These are phyloP conservation scores for Macadamia integrifolia DNA, from an alignment of 164 flowering plant genomes.

Conservation along the genomic window DNA sequence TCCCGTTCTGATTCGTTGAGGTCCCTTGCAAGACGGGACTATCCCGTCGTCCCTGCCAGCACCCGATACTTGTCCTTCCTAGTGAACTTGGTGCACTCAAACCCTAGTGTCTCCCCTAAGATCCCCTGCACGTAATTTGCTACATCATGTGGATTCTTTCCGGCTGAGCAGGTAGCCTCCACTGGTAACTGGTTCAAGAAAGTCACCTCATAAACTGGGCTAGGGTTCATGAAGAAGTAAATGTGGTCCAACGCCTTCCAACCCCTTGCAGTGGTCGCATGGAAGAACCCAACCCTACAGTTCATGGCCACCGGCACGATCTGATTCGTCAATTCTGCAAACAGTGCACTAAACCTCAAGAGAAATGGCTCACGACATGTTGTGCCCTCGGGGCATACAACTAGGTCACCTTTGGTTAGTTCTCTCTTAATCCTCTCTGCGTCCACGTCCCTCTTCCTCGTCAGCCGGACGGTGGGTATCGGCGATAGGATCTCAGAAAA, in stretches of 20 bases:
- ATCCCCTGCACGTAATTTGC: slow-evolving; percentile 90
- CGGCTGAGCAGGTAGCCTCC: slow-evolving; percentile 84
- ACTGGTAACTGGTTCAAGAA: slow-evolving; percentile 82
- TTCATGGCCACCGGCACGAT: slow-evolving; percentile 98
- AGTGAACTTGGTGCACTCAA: slow-evolving; percentile 88
- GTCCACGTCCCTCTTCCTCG: slow-evolving; percentile 67
- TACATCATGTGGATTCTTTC: slow-evolving; percentile 82
- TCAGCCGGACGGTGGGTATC: slow-evolving; percentile 80
- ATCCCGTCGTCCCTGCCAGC: slow-evolving; percentile 88
- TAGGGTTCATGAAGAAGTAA: slow-evolving; percentile 94
- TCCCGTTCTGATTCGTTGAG: too few relatives aligned
- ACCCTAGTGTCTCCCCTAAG: slow-evolving; percentile 80
- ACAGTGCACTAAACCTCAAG: slow-evolving; percentile 80
- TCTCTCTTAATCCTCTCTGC: slow-evolving; percentile 57
- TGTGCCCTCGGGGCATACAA: slow-evolving; percentile 94
- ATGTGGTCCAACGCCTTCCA: slow-evolving; percentile 88
- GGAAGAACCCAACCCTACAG: slow-evolving; percentile 82
- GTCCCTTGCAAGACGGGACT: slow-evolving; percentile 15
- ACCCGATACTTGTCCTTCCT: slow-evolving; percentile 88
- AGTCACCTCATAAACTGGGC: slow-evolving; percentile 84
- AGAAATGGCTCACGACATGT: slow-evolving; percentile 93
- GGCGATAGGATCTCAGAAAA: slow-evolving; percentile 86
- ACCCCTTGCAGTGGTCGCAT: slow-evolving; percentile 93
- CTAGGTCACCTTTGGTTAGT: slow-evolving; percentile 65
- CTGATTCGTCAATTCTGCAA: slow-evolving; percentile 82